Conservation (phyloP, 2,329 filamentous ascomycete species). For the Calycina herbarum region DNA sequence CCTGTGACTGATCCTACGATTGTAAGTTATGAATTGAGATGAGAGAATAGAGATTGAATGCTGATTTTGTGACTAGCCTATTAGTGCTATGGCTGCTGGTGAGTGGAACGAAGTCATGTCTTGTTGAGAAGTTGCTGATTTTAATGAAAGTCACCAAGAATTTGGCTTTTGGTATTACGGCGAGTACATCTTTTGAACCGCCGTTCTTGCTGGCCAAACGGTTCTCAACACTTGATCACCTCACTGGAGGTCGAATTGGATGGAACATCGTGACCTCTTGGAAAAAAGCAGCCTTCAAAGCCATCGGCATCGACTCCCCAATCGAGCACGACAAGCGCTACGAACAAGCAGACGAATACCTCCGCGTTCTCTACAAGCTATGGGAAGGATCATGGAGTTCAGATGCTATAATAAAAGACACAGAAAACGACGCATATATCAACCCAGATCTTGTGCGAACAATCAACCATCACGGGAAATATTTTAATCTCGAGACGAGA, state of each 20-base stretch:
- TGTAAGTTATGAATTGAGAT: conserved; percentile 45
- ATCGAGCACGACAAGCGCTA: conserved; percentile 67
- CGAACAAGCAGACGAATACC: conserved; percentile 61
- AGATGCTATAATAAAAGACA: conserved; percentile 49
- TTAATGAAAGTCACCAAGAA: conserved; percentile 53
- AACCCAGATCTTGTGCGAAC: conserved; percentile 60
- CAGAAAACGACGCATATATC: conserved; percentile 38
- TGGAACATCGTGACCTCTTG: conserved; percentile 68
- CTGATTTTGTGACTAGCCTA: conserved; percentile 43
- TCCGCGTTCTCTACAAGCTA: conserved; percentile 65
- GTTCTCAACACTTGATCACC: conserved; percentile 66
- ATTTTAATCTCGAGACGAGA: conserved; percentile 61
- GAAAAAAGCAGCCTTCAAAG: conserved; percentile 63
- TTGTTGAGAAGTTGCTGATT: not conserved
- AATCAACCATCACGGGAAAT: conserved; percentile 66
- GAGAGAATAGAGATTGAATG: not conserved
- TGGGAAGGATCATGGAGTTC: conserved; percentile 65
- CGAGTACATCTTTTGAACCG: conserved; percentile 64
- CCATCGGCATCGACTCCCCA: conserved; percentile 57
- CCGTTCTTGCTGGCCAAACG: conserved; percentile 66
- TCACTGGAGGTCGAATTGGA: conserved; percentile 60
- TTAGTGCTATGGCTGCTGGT: conserved; percentile 64
- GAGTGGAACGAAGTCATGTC: not conserved
- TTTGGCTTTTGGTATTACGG: conserved; percentile 66
- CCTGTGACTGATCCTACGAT: conserved; percentile 66